These are phyloP conservation scores for Leccinum pachyderme DNA, from an alignment of 1,284 basidiomycete genomes.

Conservation along the genomic window DNA sequence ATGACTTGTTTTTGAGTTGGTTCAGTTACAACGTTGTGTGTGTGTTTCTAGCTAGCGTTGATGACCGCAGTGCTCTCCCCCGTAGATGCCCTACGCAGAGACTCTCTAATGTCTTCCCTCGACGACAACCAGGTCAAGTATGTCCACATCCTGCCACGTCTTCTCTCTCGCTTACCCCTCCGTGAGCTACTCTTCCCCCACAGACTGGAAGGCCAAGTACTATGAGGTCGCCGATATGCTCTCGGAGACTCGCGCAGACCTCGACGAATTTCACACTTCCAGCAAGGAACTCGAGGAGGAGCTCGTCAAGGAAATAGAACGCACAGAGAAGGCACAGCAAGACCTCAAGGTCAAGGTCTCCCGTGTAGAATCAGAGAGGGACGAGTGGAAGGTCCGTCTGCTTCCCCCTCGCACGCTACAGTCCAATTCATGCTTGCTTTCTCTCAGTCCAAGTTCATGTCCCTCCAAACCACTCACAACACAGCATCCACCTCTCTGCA, in stretches of 20 bases:
- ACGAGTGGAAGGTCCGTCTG: conserved; percentile 84
- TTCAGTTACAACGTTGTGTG: conserved; percentile 19
- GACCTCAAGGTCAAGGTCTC: conserved; percentile 77
- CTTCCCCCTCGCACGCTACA: conserved; percentile 1
- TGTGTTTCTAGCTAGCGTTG: conserved; percentile 22
- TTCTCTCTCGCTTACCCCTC: conserved; percentile 12
- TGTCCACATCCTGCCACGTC: conserved; percentile 12
- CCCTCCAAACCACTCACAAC: conserved; percentile 87
- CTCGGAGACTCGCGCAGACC: conserved; percentile 80
- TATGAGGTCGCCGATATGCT: conserved; percentile 84
- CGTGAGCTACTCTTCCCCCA: conserved; percentile 53
- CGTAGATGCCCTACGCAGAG: conserved; percentile 56
- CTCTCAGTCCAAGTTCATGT: conserved; percentile 81
- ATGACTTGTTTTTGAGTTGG: conserved; percentile 19
- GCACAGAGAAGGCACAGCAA: conserved; percentile 83
- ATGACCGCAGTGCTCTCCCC: conserved; percentile 69
- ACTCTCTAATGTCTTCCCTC: conserved; percentile 52
- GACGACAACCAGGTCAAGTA: conserved; percentile 68
- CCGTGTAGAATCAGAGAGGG: conserved; percentile 75
- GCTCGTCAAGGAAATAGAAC: conserved; percentile 83
- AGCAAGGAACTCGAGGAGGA: conserved; percentile 94
- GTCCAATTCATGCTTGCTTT: neutral
- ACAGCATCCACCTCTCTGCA: conserved; percentile 83
- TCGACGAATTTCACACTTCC: conserved; percentile 88
- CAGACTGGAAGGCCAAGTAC: conserved; percentile 84